phyloP scores from a whole-genome alignment of 1,284 basidiomycete genomes.

The Fomitopsis schrenkii region DNA sequence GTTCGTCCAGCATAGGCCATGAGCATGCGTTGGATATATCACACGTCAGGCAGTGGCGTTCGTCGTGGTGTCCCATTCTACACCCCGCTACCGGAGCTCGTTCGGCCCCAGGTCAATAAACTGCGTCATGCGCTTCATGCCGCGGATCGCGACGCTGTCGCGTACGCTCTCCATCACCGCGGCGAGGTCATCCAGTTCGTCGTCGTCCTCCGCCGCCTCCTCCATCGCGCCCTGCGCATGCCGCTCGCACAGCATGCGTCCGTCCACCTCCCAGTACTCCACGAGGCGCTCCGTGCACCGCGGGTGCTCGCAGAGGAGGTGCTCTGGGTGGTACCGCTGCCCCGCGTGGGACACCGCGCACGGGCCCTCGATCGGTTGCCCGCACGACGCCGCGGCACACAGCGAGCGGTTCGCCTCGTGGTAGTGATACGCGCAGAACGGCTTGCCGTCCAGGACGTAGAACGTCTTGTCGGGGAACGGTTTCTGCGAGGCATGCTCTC shows the following conservation, averaged over 20 bases:
- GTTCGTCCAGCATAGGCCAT: not conserved
- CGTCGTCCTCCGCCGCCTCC: slow-evolving; percentile 25
- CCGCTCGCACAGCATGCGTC: slow-evolving; percentile 76
- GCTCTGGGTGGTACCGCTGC: slow-evolving; percentile 81
- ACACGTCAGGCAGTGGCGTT: not conserved
- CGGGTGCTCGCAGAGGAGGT: slow-evolving; percentile 67
- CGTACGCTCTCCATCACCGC: slow-evolving; percentile 35
- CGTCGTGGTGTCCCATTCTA: not conserved
- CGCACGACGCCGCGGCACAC: slow-evolving; percentile 74
- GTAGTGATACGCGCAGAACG: slow-evolving; percentile 87
- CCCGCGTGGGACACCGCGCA: slow-evolving; percentile 80
- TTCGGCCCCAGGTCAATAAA: slow-evolving; percentile 43
- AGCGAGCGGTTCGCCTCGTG: slow-evolving; percentile 86
- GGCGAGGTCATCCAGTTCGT: slow-evolving; percentile 24
- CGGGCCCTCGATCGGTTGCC: slow-evolving; percentile 85
- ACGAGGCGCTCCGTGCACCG: slow-evolving; percentile 54
- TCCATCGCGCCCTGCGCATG: slow-evolving; percentile 49
- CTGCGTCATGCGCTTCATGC: slow-evolving; percentile 60
- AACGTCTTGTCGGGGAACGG: slow-evolving; percentile 87
- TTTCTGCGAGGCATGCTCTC: slow-evolving; percentile 42
- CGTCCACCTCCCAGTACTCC: slow-evolving; percentile 86
- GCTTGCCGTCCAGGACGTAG: slow-evolving; percentile 84
- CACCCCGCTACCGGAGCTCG: slow-evolving; percentile 11
- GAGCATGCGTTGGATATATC: not conserved
- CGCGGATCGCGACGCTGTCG: slow-evolving; percentile 45